These are phyloP conservation scores for Keithomyces neogunnii DNA, from an alignment of 2,329 filamentous ascomycete genomes.

Conservation along the genomic window DNA sequence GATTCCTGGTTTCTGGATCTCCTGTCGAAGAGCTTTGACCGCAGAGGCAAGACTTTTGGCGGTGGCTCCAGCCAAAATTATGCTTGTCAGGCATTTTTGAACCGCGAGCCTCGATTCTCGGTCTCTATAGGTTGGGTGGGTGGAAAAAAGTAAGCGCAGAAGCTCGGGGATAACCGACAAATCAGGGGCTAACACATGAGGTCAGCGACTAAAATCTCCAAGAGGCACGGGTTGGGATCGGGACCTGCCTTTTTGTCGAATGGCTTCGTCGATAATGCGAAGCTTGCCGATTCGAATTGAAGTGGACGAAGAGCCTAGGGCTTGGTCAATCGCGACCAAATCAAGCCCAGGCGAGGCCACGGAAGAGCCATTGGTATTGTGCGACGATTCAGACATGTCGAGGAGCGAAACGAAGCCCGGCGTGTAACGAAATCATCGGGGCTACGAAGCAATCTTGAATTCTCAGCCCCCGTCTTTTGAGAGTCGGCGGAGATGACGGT, in stretches of 20 bases:
- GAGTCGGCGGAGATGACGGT: not conserved
- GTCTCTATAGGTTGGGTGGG: constrained; percentile 81
- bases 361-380: constrained; percentile 33
- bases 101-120: constrained; percentile 75
- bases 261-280: constrained; percentile 46
- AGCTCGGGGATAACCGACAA: constrained; percentile 43
- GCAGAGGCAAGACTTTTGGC: constrained; percentile 53
- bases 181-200: constrained; percentile 29
- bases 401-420: constrained; percentile 12
- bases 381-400: constrained; percentile 27
- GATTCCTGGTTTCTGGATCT: constrained; percentile 69
- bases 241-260: constrained; percentile 21
- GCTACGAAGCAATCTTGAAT: constrained; percentile 11
- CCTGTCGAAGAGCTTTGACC: constrained; percentile 57
- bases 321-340: constrained; percentile 37
- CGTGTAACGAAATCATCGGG: constrained; percentile 23
- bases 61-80: constrained; percentile 52
- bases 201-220: not conserved
- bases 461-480: not conserved
- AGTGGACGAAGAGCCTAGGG: constrained; percentile 56
- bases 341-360: constrained; percentile 33
- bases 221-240: not conserved
- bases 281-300: constrained; percentile 45
- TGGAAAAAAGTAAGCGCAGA: constrained; percentile 72
- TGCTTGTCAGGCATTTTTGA: constrained; percentile 65